Conservation (phyloP, 768 basidiomycete genomes). For the Russula ochroleuca region DNA sequence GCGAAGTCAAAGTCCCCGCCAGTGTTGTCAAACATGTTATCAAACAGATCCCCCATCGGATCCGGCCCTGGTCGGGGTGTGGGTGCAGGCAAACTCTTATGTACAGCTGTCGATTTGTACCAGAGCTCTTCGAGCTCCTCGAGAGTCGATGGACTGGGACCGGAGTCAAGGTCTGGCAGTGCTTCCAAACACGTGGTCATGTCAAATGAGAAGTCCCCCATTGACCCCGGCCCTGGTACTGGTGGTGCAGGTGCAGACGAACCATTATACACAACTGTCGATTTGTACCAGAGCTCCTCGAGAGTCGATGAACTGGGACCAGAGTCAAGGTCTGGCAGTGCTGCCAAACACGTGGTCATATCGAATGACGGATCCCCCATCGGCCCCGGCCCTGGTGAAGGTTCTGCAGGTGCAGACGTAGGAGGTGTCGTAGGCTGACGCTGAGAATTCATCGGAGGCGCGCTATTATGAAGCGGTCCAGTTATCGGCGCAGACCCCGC, state of each 20-base stretch:
- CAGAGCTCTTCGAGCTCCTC: too few species aligned
- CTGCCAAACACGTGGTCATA: too few species aligned
- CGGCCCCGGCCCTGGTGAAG: too few species aligned
- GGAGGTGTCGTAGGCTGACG: slow-evolving; percentile 22
- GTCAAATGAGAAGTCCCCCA: slow-evolving; percentile 12
- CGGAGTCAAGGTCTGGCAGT: too few species aligned
- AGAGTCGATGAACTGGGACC: too few species aligned
- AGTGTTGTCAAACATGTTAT: slow-evolving; percentile 11
- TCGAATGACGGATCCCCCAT: too few species aligned
- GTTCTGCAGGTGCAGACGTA: background rate
- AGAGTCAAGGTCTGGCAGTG: too few species aligned
- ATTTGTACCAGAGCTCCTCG: too few species aligned
- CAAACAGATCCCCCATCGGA: slow-evolving; percentile 12
- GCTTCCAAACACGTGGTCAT: background rate
- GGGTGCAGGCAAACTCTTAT: background rate
- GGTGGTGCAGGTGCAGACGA: background rate
- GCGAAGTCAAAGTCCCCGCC: slow-evolving; percentile 17
- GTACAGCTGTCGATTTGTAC: too few species aligned
- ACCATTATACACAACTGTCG: too few species aligned
- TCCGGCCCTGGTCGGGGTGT: slow-evolving; percentile 1
- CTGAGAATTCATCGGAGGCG: slow-evolving; percentile 13
- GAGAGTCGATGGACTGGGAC: too few species aligned
- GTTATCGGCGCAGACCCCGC: slow-evolving; percentile 21
- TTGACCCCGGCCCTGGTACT: background rate
- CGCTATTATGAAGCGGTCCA: slow-evolving; percentile 19